Percentiles rank a stretch among this genome's conserved stretches.
These are phyloP conservation scores for Laburnicola sp. DNA, from an alignment of 2,329 filamentous ascomycete genomes.

Conservation along the genomic window DNA sequence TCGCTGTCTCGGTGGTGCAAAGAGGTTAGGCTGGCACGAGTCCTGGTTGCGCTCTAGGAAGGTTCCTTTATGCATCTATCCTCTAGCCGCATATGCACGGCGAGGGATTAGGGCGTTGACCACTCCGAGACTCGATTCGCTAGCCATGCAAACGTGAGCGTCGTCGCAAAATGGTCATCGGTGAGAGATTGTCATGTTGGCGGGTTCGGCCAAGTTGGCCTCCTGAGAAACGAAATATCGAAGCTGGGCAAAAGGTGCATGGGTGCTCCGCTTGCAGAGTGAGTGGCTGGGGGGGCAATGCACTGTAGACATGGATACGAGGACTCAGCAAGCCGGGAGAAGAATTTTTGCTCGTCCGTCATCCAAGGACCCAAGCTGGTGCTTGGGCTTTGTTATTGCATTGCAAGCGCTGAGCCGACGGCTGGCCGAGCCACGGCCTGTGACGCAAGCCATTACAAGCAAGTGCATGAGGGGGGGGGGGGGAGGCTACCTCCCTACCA, in stretches of 20 bases:
- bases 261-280: background rate
- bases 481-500: background rate
- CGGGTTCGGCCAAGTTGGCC: background rate
- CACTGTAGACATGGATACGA: background rate
- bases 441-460: background rate
- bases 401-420: background rate
- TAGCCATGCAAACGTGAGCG: background rate
- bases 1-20: slow-evolving; percentile 11
- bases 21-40: slow-evolving; percentile 8
- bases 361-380: background rate
- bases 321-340: background rate
- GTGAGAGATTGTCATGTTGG: background rate
- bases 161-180: background rate
- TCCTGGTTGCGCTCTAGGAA: slow-evolving; percentile 34
- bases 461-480: background rate
- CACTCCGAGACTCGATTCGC: slow-evolving; percentile 3
- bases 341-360: background rate
- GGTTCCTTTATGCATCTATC: slow-evolving; percentile 36
- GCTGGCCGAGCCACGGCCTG: background rate
- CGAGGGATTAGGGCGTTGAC: slow-evolving; percentile 30
- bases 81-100: slow-evolving; percentile 45
- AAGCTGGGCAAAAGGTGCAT: background rate
- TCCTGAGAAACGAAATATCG: background rate
- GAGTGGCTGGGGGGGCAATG: background rate
- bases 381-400: background rate